A percentile compares a stretch with the other conserved stretches of the same genome.
Conservation (phyloP, 495 filamentous ascomycete genomes). For the Penicillium samsonianum region DNA sequence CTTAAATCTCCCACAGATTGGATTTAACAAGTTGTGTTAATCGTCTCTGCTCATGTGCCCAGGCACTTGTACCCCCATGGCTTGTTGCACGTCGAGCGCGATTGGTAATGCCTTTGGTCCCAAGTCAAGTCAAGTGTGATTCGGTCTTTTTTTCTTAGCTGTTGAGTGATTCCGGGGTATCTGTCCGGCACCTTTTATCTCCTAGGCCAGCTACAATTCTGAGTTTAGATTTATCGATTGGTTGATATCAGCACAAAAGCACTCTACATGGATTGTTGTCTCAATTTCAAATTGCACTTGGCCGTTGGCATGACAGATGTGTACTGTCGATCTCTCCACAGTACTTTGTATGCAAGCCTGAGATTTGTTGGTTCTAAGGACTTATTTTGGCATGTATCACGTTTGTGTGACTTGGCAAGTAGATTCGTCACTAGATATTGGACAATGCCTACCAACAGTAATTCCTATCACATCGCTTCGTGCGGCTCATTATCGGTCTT, state of each 20-base stretch:
- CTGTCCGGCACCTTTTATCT: neutral
- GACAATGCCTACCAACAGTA: neutral
- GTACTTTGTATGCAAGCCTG: neutral
- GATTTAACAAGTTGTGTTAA: neutral
- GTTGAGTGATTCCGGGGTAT: neutral
- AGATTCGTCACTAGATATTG: neutral
- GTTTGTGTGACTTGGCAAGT: neutral
- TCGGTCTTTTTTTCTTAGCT: neutral
- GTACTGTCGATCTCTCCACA: neutral
- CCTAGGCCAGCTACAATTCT: neutral
- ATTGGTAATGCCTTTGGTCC: neutral
- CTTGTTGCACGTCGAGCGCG: neutral
- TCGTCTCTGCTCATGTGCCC: neutral
- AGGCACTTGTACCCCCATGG: neutral
- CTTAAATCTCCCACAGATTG: neutral
- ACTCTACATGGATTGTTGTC: neutral
- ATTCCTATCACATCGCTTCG: neutral
- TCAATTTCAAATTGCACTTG: neutral
- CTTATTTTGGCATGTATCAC: slow-evolving; percentile 1
- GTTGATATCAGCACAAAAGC: neutral
- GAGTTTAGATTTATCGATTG: neutral
- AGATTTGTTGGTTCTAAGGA: neutral
- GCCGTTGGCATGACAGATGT: neutral
- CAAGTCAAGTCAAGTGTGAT: neutral
- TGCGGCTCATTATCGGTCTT: slow-evolving; percentile 5